Evolutionary conservation across 1,139 yeast genomes (phyloP).

Genomic region (Yamadazyma dushanensis): DNA sequence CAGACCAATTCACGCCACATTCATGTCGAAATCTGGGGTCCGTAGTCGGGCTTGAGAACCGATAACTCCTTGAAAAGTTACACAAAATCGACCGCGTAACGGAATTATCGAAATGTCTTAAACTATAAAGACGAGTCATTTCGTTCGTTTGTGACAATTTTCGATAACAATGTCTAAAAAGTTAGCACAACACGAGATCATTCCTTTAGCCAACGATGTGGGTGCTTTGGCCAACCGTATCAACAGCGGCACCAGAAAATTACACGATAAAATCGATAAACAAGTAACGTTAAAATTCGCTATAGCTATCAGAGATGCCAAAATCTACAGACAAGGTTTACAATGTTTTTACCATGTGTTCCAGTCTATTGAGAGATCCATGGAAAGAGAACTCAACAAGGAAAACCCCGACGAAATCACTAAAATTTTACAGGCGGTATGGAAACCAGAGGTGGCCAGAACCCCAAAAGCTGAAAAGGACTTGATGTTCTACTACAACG

Average conservation of each 20-base stretch:
- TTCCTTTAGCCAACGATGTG: conserved; percentile 70
- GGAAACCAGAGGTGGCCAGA: conserved; percentile 74
- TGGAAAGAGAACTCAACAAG: conserved; percentile 47
- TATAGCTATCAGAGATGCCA: conserved; percentile 71
- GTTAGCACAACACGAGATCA: conserved; percentile 50
- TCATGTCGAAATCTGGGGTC: too few species aligned
- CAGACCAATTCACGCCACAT: too few species aligned
- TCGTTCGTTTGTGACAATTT: not conserved
- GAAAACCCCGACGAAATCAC: conserved; percentile 36
- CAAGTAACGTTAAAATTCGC: conserved; percentile 70
- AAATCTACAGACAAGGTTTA: conserved; percentile 77
- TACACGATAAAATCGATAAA: conserved; percentile 71
- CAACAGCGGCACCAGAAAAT: conserved; percentile 61
- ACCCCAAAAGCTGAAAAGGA: conserved; percentile 59
- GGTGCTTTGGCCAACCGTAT: conserved; percentile 85
- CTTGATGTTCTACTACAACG: conserved; percentile 64
- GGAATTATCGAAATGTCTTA: conserved; percentile 3
- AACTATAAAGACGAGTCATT: not conserved
- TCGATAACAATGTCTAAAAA: conserved; percentile 2
- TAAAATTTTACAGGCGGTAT: conserved; percentile 49
- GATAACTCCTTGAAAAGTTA: too few species aligned
- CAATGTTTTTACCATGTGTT: conserved; percentile 79
- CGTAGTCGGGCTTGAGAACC: too few species aligned
- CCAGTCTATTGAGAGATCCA: conserved; percentile 60
- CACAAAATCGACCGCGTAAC: conserved; percentile 11